Evolutionary conservation across 176 grass and related monocot species (phyloP), one percentile per base, ranked within the genome.

Genomic region (Elaeis guineensis): DNA sequence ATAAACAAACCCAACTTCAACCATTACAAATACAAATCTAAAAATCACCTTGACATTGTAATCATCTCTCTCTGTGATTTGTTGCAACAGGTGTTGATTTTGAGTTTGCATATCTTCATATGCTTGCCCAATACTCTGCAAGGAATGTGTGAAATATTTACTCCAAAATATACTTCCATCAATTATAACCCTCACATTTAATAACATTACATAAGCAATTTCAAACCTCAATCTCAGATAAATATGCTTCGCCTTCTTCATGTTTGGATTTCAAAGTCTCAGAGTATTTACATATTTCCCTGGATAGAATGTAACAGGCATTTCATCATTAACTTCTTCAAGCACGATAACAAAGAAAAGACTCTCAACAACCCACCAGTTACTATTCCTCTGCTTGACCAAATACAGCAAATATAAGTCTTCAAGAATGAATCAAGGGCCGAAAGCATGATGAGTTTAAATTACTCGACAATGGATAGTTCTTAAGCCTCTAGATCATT

Each of bases 61-160:
- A 80, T 97, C 84, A 73, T 97, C 92, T 88, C 92, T 90, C 62
- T 97, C 92, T 18, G 78, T 83, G 63, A 97, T 90, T 77, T 97
- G 92, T 50, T 90, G 87, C 59, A 97, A 57, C 26, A 97, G 77
- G 50, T 90, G 92, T 72, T 91, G 87, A 75, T 97, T 97, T 70
- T 97, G 92, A 54, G 84, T 73, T 65, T 88, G 84, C 69, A 97
- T 85, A 57, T 88, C 92, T 80, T 80, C 80, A 17, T 96, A 90
- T 66, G 92, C 83, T 78, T 88, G 80, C 2, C 78, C 87, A 57
- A 97, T 97, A 82, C 92, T 88, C 87, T 90, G 82, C 24, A 78
- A 68, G 30, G 69, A 65, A 48, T 54, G 63, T 67, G 17, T 19
- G 21, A 66, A 66, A 30, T 4, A 44, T 44, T 44, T 44, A 12